A percentile compares a stretch with the other conserved stretches of the same genome.
phyloP scores from a whole-genome alignment of 345 rosid genomes.

The Turnera subulata region DNA sequence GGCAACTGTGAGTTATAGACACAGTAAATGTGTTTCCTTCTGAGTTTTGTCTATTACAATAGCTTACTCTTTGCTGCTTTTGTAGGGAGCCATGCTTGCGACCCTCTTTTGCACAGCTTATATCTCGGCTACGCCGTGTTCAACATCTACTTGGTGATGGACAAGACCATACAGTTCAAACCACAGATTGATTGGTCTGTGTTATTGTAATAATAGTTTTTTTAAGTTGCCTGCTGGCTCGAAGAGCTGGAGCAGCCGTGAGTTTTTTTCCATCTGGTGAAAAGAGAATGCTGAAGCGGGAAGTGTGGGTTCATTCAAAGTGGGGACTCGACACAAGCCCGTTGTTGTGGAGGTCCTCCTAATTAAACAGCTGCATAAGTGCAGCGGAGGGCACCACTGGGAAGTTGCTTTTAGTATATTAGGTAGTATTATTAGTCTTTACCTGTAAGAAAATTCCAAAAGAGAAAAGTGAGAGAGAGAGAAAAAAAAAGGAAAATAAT shows the following conservation, averaged over 20 bases:
- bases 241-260: slow-evolving; percentile 52
- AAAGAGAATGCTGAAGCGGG: slow-evolving; percentile 25
- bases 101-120: slow-evolving; percentile 81
- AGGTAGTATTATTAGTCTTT: slow-evolving; percentile 11
- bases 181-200: slow-evolving; percentile 13
- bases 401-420: slow-evolving; percentile 22
- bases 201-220: slow-evolving; percentile 31
- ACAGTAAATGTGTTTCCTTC: background rate
- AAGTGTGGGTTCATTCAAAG: slow-evolving; percentile 89
- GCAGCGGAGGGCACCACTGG: slow-evolving; percentile 39
- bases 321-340: slow-evolving; percentile 66
- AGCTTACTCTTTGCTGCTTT: background rate
- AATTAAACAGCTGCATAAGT: slow-evolving; percentile 36
- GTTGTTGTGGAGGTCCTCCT: slow-evolving; percentile 31
- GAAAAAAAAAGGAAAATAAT: background rate
- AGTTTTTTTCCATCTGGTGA: slow-evolving; percentile 21
- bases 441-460: slow-evolving; percentile 24
- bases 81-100: slow-evolving; percentile 81
- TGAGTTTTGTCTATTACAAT: background rate
- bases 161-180: slow-evolving; percentile 24
- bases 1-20: slow-evolving; percentile 69
- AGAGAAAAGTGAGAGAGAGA: background rate
- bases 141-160: slow-evolving; percentile 48
- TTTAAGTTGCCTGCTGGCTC: slow-evolving; percentile 41
- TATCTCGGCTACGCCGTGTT: slow-evolving; percentile 57